These are phyloP conservation scores for Erythrophleum fordii DNA, from an alignment of 306 rosid species.

Conservation along the genomic window DNA sequence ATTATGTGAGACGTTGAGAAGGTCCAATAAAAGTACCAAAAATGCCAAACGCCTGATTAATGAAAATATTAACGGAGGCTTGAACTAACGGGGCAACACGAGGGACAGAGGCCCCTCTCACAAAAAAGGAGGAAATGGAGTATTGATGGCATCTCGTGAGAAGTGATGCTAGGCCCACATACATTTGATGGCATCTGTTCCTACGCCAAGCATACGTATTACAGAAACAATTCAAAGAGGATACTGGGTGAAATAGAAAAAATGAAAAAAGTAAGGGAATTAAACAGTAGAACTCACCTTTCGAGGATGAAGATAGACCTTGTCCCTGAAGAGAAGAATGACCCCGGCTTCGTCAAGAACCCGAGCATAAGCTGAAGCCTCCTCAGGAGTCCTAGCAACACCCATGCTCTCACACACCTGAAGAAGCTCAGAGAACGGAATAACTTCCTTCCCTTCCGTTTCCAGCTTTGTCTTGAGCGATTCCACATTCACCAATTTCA, in stretches of 20 bases:
- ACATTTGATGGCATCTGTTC: too few relatives aligned
- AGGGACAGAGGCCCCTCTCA: neutral
- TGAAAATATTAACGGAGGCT: neutral
- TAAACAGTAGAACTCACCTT: constrained; percentile 53
- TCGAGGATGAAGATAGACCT: constrained; percentile 92
- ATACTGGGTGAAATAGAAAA: neutral
- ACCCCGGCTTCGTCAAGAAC: constrained; percentile 94
- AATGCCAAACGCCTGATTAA: neutral
- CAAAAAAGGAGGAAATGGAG: neutral
- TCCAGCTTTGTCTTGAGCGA: constrained; percentile 71
- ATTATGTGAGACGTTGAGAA: neutral
- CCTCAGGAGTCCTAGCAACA: constrained; percentile 71
- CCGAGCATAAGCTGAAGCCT: constrained; percentile 71
- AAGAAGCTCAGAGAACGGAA: constrained; percentile 65
- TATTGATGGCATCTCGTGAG: constrained; percentile 6
- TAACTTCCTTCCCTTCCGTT: constrained; percentile 67
- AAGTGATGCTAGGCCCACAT: neutral
- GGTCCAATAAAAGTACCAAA: neutral
- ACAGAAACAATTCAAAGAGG: constrained; percentile 8
- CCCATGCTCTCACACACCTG: constrained; percentile 80
- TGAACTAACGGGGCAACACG: neutral
- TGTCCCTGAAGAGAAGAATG: constrained; percentile 80
- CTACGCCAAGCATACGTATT: neutral
- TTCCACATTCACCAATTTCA: constrained; percentile 89
- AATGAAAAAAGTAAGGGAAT: neutral